phyloP scores from a whole-genome alignment of 2,329 filamentous ascomycete genomes.

The Paecilomyces sp. region DNA sequence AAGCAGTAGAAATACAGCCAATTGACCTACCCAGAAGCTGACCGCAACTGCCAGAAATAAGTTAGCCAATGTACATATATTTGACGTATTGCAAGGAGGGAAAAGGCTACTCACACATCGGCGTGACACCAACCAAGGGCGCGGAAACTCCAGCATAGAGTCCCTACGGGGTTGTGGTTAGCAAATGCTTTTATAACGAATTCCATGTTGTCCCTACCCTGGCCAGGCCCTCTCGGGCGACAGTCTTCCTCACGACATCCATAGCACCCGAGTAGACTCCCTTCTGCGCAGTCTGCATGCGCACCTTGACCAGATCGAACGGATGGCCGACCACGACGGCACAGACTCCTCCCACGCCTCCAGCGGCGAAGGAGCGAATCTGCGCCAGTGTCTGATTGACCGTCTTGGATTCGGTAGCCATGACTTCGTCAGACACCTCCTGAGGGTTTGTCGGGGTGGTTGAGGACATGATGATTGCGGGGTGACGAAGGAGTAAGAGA shows the following conservation, averaged over 20 bases:
- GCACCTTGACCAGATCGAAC: conserved; percentile 96
- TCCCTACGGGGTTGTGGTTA: conserved; percentile 48
- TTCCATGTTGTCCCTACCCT: conserved; percentile 34
- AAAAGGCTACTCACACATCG: conserved; percentile 74
- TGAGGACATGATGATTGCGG: background rate
- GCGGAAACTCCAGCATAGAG: conserved; percentile 96
- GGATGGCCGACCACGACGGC: conserved; percentile 93
- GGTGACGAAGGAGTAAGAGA: background rate
- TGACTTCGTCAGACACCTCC: background rate
- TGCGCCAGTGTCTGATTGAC: conserved; percentile 49
- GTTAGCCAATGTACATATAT: background rate
- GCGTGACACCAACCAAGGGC: conserved; percentile 89
- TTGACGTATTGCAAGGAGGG: conserved; percentile 6
- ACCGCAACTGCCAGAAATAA: conserved; percentile 48
- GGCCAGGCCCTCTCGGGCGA: conserved; percentile 75
- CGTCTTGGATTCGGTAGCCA: conserved; percentile 11
- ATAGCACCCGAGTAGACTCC: conserved; percentile 86
- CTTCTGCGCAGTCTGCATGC: conserved; percentile 89
- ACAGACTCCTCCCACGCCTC: conserved; percentile 88
- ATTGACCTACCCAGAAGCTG: conserved; percentile 52
- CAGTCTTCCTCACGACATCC: conserved; percentile 82
- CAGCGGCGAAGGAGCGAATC: conserved; percentile 76
- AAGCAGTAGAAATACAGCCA: conserved; percentile 1
- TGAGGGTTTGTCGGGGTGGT: background rate
- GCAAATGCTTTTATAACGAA: background rate